Percentiles rank a stretch among this genome's conserved stretches.
Conservation (phyloP, 129 eudicot genomes). For the Lonicera japonica region DNA sequence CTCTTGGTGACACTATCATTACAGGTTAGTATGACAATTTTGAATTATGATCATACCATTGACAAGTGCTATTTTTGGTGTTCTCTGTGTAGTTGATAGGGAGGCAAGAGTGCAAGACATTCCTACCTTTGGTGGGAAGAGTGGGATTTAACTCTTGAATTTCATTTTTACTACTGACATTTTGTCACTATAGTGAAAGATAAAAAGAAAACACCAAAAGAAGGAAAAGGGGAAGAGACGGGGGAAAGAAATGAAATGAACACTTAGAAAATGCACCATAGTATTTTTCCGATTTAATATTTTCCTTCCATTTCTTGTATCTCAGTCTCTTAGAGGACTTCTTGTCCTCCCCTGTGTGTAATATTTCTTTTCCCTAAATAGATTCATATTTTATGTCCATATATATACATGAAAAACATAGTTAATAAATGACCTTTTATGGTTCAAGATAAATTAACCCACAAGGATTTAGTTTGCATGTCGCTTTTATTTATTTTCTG, state of each 20-base stretch:
- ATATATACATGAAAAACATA: too few species aligned
- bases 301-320: too few species aligned
- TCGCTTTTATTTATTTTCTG: not conserved
- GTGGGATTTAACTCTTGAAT: not conserved
- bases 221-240: too few species aligned
- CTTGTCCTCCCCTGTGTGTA: too few species aligned
- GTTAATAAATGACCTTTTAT: too few species aligned
- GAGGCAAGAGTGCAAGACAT: not conserved
- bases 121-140: not conserved
- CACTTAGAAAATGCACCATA: too few species aligned
- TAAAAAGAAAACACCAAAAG: not conserved
- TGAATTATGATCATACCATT: not conserved
- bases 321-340: too few species aligned
- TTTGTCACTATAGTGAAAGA: not conserved
- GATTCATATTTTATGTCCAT: too few species aligned
- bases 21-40: conserved; percentile 40
- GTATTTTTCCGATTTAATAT: too few species aligned
- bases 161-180: not conserved
- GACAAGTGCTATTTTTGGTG: not conserved
- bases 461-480: not conserved
- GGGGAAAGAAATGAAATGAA: too few species aligned
- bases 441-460: not conserved
- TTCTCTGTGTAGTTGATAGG: not conserved
- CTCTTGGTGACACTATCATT: conserved; percentile 85
- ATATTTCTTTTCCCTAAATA: too few species aligned